These are phyloP conservation scores for Evernia prunastri DNA, from an alignment of 495 filamentous ascomycete species.

Conservation along the genomic window DNA sequence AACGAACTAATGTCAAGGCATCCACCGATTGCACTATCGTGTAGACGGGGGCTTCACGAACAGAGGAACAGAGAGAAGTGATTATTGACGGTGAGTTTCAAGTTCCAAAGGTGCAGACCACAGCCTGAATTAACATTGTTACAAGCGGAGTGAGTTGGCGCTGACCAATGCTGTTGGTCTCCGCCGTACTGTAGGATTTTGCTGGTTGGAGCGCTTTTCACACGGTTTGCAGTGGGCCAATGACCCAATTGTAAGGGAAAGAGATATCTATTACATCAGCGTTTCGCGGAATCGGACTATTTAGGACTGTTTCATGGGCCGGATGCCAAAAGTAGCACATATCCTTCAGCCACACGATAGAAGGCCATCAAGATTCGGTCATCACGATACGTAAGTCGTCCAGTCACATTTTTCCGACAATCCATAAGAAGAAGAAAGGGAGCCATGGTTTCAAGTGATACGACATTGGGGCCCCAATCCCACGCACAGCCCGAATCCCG, in stretches of 20 bases:
- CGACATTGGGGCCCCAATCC: background rate
- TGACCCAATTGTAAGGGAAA: background rate
- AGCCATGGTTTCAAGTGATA: background rate
- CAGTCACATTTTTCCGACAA: background rate
- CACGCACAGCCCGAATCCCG: too few relatives aligned
- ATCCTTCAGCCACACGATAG: too few relatives aligned
- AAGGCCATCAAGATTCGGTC: background rate
- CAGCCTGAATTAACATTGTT: background rate
- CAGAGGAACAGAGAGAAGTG: background rate
- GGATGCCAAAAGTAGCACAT: too few relatives aligned
- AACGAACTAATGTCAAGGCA: too few relatives aligned
- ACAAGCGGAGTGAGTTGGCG: background rate
- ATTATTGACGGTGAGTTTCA: background rate
- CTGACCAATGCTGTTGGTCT: constrained; percentile 2
- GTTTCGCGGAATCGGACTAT: too few relatives aligned
- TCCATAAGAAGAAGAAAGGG: background rate
- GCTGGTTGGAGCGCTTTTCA: background rate
- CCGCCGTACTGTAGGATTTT: background rate
- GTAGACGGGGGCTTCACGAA: background rate
- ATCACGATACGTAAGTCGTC: background rate
- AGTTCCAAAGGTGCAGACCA: background rate
- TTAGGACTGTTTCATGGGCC: too few relatives aligned
- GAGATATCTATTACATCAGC: background rate
- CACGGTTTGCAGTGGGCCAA: too few relatives aligned
- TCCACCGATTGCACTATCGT: background rate